Evolutionary conservation across 2,329 filamentous ascomycete species (phyloP).

Genomic region (Talaromyces sp.): DNA sequence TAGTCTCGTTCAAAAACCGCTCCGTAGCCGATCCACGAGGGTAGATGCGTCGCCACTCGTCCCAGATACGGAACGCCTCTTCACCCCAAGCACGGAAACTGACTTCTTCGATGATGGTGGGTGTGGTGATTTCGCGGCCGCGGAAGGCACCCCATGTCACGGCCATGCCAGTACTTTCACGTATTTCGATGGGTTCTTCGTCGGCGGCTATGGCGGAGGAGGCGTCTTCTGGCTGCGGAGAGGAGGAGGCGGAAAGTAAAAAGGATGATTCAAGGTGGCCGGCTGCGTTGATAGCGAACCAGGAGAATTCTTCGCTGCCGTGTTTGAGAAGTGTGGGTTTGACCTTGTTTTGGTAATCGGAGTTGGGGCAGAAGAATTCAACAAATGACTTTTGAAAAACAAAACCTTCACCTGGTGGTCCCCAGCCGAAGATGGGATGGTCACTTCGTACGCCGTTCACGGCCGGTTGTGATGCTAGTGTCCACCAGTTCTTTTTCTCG

Average conservation of each 20-base stretch:
- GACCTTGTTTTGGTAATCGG: constrained; percentile 66
- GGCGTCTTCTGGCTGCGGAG: constrained; percentile 20
- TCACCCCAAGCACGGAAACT: constrained; percentile 93
- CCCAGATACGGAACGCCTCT: constrained; percentile 94
- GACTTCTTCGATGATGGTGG: constrained; percentile 93
- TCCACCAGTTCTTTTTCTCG: constrained; percentile 81
- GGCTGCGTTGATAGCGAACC: constrained; percentile 76
- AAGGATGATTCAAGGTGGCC: constrained; percentile 72
- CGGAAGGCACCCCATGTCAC: constrained; percentile 97
- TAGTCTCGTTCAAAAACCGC: constrained; percentile 64
- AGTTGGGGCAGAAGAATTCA: constrained; percentile 80
- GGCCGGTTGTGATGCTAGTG: constrained; percentile 88
- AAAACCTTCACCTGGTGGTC: constrained; percentile 77
- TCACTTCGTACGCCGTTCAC: constrained; percentile 79
- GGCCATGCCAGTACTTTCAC: constrained; percentile 68
- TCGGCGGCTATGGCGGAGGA: constrained; percentile 30
- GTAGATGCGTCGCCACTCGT: constrained; percentile 89
- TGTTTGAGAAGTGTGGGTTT: constrained; percentile 58
- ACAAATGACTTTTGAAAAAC: constrained; percentile 99
- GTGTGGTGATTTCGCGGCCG: constrained; percentile 92
- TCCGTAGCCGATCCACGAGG: constrained; percentile 68
- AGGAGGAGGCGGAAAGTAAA: constrained; percentile 28
- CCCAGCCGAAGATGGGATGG: constrained; percentile 86
- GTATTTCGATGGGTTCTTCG: constrained; percentile 42
- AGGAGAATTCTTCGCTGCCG: constrained; percentile 69